These are phyloP conservation scores for Pythium sp. DNA, from an alignment of 352 stramenopile genomes.

Conservation along the genomic window DNA sequence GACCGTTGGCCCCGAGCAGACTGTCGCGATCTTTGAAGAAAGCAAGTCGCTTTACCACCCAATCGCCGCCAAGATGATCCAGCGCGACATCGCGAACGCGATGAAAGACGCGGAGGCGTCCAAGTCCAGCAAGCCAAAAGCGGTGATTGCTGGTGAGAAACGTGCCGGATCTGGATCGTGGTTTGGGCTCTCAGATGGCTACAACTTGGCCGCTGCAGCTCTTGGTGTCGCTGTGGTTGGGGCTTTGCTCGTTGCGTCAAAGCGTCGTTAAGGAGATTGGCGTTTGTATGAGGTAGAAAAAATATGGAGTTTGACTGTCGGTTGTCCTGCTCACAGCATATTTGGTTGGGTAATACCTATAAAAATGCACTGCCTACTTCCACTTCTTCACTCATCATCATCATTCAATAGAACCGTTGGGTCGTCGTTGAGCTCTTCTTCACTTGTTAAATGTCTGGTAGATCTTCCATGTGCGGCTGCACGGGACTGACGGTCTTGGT, in stretches of 20 bases:
- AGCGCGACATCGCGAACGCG: constrained; percentile 40
- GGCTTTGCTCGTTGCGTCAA: neutral
- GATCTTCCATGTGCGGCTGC: constrained; percentile 59
- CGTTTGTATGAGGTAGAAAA: neutral
- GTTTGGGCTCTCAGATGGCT: constrained; percentile 6
- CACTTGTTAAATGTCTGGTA: constrained; percentile 47
- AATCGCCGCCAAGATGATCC: constrained; percentile 73
- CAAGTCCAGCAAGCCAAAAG: neutral
- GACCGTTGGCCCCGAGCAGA: constrained; percentile 28
- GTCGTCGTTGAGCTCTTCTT: neutral
- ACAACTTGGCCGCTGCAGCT: constrained; percentile 1
- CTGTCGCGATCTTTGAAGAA: constrained; percentile 33
- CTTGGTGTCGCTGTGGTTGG: neutral
- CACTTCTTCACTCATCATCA: neutral
- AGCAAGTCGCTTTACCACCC: constrained; percentile 68
- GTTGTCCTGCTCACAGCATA: neutral
- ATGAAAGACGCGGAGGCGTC: neutral
- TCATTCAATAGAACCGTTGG: neutral
- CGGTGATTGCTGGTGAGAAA: neutral
- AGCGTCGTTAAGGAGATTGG: constrained; percentile 9
- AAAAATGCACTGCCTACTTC: constrained; percentile 1
- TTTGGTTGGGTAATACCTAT: neutral
- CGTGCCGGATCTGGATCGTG: neutral
- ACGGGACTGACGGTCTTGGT: constrained; percentile 68
- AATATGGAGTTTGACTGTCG: neutral